phyloP scores from a whole-genome alignment of 768 basidiomycete genomes.

The Mycena leptocephala region DNA sequence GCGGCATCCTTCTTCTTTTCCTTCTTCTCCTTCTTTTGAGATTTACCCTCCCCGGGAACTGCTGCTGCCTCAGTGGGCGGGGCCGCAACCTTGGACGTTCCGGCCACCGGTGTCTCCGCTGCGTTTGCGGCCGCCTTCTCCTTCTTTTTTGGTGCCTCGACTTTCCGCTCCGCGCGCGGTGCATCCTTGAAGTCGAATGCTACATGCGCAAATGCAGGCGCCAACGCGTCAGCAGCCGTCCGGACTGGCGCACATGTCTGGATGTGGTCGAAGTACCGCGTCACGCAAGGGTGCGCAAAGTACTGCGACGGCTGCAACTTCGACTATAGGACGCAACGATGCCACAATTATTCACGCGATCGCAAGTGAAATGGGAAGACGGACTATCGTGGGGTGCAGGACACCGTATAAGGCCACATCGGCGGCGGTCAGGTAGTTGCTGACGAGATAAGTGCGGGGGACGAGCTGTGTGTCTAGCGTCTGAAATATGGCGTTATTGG shows the following conservation, averaged over 20 bases:
- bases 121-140: constrained; percentile 63
- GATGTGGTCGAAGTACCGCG: constrained; percentile 96
- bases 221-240: constrained; percentile 64
- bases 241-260: constrained; percentile 81
- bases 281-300: constrained; percentile 85
- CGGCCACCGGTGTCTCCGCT: constrained; percentile 45
- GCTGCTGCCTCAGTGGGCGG: constrained; percentile 38
- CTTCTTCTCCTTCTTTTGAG: constrained; percentile 72
- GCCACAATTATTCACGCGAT: neutral
- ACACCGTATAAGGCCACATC: constrained; percentile 93
- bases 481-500: constrained; percentile 54
- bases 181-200: constrained; percentile 83
- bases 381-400: constrained; percentile 87
- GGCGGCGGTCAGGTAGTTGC: constrained; percentile 89
- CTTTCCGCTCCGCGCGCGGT: constrained; percentile 82
- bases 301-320: constrained; percentile 81
- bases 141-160: constrained; percentile 85
- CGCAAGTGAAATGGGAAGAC: constrained; percentile 45
- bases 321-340: constrained; percentile 61
- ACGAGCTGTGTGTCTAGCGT: constrained; percentile 80
- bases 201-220: constrained; percentile 71
- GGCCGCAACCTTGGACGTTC: constrained; percentile 45
- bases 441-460: constrained; percentile 89
- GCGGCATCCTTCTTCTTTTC: constrained; percentile 69
- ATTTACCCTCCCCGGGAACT: constrained; percentile 46